Conservation (phyloP, 202 grass and related monocot genomes). For the Cymbopogon flexuosus region DNA sequence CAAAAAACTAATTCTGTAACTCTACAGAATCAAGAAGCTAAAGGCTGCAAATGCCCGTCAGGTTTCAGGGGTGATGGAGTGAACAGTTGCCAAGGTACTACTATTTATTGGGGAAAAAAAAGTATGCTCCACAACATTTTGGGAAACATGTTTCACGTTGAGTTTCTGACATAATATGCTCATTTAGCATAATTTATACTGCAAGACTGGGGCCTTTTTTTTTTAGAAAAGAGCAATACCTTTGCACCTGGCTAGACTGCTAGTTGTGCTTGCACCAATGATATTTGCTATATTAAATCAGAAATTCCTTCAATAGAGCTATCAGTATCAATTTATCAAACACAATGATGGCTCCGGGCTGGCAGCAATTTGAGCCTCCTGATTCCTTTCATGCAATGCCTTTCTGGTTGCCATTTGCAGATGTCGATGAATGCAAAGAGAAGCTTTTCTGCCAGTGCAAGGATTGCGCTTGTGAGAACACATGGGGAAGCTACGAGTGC, state of each 20-base stretch:
- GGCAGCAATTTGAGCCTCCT: not conserved
- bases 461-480: too few relatives aligned
- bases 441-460: too few relatives aligned
- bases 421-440: too few relatives aligned
- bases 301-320: not conserved
- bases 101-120: not conserved
- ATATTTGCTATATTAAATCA: not conserved
- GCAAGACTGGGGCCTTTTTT: not conserved
- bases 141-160: not conserved
- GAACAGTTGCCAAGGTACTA: conserved; percentile 59
- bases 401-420: too few relatives aligned
- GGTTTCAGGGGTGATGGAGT: conserved; percentile 73
- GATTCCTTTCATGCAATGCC: too few relatives aligned
- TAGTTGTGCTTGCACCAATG: not conserved
- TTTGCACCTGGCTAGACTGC: not conserved
- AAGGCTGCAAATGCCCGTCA: conserved; percentile 71
- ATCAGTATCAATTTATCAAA: not conserved
- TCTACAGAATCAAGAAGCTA: conserved; percentile 52
- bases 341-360: not conserved
- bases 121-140: not conserved
- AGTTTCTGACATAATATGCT: not conserved
- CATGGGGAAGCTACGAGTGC: too few relatives aligned
- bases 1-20: conserved; percentile 17
- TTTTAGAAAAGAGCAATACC: not conserved
- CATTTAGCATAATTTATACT: not conserved